Evolutionary conservation across 202 grass and related monocot species (phyloP).

Genomic region (Panicum hallii): DNA sequence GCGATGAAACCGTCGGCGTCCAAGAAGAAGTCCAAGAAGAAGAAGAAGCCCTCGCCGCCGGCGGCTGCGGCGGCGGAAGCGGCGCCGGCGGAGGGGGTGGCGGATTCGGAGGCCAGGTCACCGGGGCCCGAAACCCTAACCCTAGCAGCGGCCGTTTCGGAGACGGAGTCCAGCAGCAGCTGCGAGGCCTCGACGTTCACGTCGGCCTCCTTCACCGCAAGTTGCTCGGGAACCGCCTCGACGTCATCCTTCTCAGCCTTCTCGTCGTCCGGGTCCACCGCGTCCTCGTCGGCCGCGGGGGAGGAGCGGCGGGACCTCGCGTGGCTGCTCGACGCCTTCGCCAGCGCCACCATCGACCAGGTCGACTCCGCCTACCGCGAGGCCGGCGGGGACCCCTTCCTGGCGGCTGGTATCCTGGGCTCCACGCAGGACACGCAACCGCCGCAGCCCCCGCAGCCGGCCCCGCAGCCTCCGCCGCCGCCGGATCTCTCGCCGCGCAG

Average conservation of each 20-base stretch:
- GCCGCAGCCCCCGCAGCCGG: slow-evolving; percentile 7
- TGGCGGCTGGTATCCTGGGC: slow-evolving; percentile 71
- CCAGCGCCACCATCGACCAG: slow-evolving; percentile 66
- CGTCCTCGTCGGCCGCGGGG: slow-evolving; percentile 42
- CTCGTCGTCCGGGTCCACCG: slow-evolving; percentile 39
- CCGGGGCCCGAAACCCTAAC: slow-evolving; percentile 50
- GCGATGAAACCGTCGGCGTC: slow-evolving; percentile 60
- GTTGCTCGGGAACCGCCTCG: slow-evolving; percentile 41
- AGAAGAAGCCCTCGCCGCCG: slow-evolving; percentile 50
- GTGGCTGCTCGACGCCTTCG: slow-evolving; percentile 73
- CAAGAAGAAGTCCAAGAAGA: slow-evolving; percentile 68
- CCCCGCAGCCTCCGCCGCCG: slow-evolving; percentile 35
- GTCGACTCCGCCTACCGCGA: slow-evolving; percentile 70
- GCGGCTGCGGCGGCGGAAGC: neutral
- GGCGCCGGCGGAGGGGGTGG: neutral
- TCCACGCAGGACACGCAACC: slow-evolving; percentile 47
- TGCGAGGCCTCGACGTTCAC: slow-evolving; percentile 36
- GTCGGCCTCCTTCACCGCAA: slow-evolving; percentile 42
- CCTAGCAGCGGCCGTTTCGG: slow-evolving; percentile 20
- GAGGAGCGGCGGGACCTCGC: slow-evolving; percentile 60
- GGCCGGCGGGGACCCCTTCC: slow-evolving; percentile 65
- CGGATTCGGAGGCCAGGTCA: neutral
- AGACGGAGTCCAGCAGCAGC: slow-evolving; percentile 53
- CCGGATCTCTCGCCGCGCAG: slow-evolving; percentile 44
- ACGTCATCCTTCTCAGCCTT: slow-evolving; percentile 42